Conservation (phyloP, 371 early-diverging fungal species). For the Mucor saturninus region DNA sequence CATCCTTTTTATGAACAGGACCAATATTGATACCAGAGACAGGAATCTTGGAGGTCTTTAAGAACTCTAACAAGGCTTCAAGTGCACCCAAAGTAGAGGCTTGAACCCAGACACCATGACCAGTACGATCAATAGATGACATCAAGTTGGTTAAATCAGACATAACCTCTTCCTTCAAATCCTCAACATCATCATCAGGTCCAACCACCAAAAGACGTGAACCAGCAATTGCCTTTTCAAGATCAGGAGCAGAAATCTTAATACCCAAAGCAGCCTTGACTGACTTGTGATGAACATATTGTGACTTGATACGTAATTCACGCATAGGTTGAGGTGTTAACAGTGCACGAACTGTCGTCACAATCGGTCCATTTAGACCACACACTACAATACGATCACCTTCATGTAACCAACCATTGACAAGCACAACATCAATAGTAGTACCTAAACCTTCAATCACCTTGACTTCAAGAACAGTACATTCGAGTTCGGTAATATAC, state of each 20-base stretch:
- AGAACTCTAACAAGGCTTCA: slow-evolving; percentile 98
- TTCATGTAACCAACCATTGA: slow-evolving; percentile 97
- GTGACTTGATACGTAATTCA: slow-evolving; percentile 97
- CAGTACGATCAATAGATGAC: slow-evolving; percentile 84
- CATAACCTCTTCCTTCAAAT: slow-evolving; percentile 94
- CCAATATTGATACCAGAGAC: slow-evolving; percentile 99
- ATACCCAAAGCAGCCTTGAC: slow-evolving; percentile 99
- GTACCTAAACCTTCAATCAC: slow-evolving; percentile 99
- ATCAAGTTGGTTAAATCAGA: slow-evolving; percentile 81
- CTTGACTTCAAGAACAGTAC: slow-evolving; percentile 99
- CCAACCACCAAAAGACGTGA: slow-evolving; percentile 94
- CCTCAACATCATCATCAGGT: slow-evolving; percentile 96
- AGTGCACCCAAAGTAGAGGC: slow-evolving; percentile 99
- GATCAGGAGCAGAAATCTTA: slow-evolving; percentile 95
- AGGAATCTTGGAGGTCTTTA: slow-evolving; percentile 94
- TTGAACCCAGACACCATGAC: slow-evolving; percentile 98
- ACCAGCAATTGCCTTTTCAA: slow-evolving; percentile 99
- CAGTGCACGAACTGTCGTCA: slow-evolving; percentile 93
- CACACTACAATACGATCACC: slow-evolving; percentile 98
- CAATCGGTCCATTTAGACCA: slow-evolving; percentile 97
- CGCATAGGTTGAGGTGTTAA: slow-evolving; percentile 99
- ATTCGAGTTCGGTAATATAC: slow-evolving; percentile 96
- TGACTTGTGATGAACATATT: slow-evolving; percentile 95
- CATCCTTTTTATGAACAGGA: slow-evolving; percentile 98
- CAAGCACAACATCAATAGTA: slow-evolving; percentile 98